Percentiles rank a stretch among this genome's conserved stretches.
Conservation (phyloP, 2,329 filamentous ascomycete genomes). For the Trichothecium roseum region DNA sequence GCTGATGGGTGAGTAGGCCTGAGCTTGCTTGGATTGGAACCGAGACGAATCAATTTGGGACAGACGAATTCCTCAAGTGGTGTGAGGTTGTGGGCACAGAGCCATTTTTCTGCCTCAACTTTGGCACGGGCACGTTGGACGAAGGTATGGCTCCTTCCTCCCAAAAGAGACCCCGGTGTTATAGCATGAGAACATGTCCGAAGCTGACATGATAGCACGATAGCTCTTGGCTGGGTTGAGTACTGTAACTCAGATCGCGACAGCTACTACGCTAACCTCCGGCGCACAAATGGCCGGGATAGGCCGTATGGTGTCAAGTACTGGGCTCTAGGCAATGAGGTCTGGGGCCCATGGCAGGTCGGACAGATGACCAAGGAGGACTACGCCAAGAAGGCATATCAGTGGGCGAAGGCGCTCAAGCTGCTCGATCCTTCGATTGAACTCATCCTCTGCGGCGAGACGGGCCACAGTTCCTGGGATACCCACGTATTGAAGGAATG, state of each 20-base stretch:
- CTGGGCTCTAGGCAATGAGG: slow-evolving; percentile 75
- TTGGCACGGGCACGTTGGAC: slow-evolving; percentile 58
- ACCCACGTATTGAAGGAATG: slow-evolving; percentile 62
- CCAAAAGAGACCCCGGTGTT: not conserved
- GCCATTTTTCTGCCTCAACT: slow-evolving; percentile 72
- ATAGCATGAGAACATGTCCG: not conserved
- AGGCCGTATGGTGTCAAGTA: slow-evolving; percentile 76
- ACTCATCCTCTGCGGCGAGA: slow-evolving; percentile 64
- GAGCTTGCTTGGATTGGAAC: slow-evolving; percentile 72
- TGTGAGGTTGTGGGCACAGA: slow-evolving; percentile 63
- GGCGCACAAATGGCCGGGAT: slow-evolving; percentile 62
- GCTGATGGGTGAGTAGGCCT: slow-evolving; percentile 30
- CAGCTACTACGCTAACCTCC: slow-evolving; percentile 73
- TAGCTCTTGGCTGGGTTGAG: slow-evolving; percentile 67
- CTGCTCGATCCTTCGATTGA: slow-evolving; percentile 59
- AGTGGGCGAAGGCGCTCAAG: slow-evolving; percentile 64
- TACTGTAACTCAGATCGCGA: slow-evolving; percentile 72
- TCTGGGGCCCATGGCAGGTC: slow-evolving; percentile 58
- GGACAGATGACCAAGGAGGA: slow-evolving; percentile 58
- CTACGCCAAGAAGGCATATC: slow-evolving; percentile 57
- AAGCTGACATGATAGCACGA: not conserved
- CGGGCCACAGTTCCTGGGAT: slow-evolving; percentile 62
- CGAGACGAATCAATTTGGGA: slow-evolving; percentile 73
- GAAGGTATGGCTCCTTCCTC: slow-evolving; percentile 15
- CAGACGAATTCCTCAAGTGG: slow-evolving; percentile 80